These are phyloP conservation scores for Backusella tuberculispora DNA, from an alignment of 192 early-diverging fungal genomes.

Conservation along the genomic window DNA sequence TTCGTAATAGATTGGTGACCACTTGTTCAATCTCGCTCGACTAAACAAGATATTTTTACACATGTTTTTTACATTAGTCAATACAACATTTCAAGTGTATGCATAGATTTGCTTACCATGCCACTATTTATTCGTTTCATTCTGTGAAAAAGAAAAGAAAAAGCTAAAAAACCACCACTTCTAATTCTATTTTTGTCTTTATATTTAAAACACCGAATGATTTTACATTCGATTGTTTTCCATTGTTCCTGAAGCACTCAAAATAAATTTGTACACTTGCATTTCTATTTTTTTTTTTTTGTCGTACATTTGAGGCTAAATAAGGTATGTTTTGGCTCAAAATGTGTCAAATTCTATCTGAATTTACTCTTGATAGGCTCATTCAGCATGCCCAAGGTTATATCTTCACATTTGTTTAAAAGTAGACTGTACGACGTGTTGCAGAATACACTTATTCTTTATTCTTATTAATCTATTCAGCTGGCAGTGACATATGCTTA, in stretches of 20 bases:
- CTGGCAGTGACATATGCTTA: no score
- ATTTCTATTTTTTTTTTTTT: background rate
- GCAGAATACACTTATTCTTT: no score
- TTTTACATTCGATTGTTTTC: background rate
- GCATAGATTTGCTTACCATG: background rate
- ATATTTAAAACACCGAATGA: background rate
- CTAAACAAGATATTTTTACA: background rate
- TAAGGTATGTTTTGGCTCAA: no score
- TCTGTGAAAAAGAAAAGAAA: slow-evolving; percentile 12
- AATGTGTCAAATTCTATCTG: no score
- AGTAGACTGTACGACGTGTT: no score
- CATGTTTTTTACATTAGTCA: background rate
- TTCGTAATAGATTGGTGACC: slow-evolving; percentile 36
- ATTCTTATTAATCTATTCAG: no score
- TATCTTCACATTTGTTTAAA: no score
- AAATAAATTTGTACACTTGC: background rate
- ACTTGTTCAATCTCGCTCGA: slow-evolving; percentile 42
- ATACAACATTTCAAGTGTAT: background rate
- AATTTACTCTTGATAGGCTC: no score
- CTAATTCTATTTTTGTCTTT: background rate
- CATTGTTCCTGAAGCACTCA: background rate
- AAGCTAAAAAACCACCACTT: slow-evolving; percentile 1
- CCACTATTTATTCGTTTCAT: slow-evolving; percentile 21
- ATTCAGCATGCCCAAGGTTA: no score
- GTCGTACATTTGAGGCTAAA: background rate